Evolutionary conservation across 2,329 filamentous ascomycete genomes (phyloP).

Genomic region (Aspergillus ochraceus): DNA sequence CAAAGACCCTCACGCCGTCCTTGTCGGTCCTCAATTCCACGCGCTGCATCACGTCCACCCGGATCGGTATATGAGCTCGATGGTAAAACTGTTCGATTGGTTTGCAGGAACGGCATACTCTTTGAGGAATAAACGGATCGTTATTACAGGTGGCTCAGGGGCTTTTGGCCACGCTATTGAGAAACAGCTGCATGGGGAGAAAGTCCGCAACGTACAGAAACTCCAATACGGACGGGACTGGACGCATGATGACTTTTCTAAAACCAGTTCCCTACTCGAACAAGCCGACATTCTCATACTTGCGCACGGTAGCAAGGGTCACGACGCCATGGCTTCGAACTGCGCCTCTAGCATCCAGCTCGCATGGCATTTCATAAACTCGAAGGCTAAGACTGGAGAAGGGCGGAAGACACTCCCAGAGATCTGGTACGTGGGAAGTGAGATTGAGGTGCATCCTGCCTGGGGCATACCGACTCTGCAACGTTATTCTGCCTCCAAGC

Average conservation of each 20-base stretch:
- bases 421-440: constrained; percentile 20
- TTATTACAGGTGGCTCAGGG: constrained; percentile 13
- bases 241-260: constrained; percentile 11
- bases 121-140: constrained; percentile 12
- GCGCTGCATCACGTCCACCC: constrained; percentile 19
- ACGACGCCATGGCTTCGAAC: constrained; percentile 13
- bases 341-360: constrained; percentile 12
- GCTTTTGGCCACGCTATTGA: constrained; percentile 15
- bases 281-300: constrained; percentile 17
- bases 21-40: constrained; percentile 21
- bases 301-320: constrained; percentile 12
- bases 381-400: neutral
- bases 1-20: constrained; percentile 16
- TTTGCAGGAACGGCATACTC: constrained; percentile 19
- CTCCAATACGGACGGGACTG: constrained; percentile 12
- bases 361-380: constrained; percentile 11
- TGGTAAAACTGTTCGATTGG: constrained; percentile 22
- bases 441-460: constrained; percentile 12
- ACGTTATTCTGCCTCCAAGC: constrained; percentile 10
- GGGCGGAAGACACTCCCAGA: constrained; percentile 12
- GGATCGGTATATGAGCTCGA: constrained; percentile 19
- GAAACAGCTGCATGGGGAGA: constrained; percentile 10
- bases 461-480: constrained; percentile 7
- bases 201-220: constrained; percentile 9
- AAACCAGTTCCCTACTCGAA: neutral